Conservation (phyloP, 805 yeast genomes). For the Sugiyamaella boreocaroliniensis region DNA sequence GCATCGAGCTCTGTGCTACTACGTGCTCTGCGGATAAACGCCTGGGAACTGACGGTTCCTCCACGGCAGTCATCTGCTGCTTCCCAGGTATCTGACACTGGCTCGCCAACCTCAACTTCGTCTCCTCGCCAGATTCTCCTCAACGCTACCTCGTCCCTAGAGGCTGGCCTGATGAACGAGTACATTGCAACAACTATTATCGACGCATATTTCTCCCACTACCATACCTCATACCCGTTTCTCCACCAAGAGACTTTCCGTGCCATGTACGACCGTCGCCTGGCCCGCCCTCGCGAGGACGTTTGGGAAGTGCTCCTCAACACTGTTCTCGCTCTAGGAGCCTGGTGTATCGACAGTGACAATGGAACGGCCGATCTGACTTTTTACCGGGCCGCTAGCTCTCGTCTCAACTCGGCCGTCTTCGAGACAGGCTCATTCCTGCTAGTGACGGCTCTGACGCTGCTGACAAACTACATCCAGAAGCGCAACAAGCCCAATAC, state of each 20-base stretch:
- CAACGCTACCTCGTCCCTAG: background rate
- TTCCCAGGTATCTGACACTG: background rate
- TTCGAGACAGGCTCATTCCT: slow-evolving; percentile 56
- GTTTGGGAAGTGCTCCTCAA: slow-evolving; percentile 51
- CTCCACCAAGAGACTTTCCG: slow-evolving; percentile 49
- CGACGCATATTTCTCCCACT: slow-evolving; percentile 49
- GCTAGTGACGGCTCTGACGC: slow-evolving; percentile 45
- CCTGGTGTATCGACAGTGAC: slow-evolving; percentile 59
- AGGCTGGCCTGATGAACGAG: slow-evolving; percentile 5
- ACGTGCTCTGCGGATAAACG: slow-evolving; percentile 38
- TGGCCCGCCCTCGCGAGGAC: slow-evolving; percentile 38
- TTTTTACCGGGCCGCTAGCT: slow-evolving; percentile 50
- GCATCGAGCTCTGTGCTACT: slow-evolving; percentile 55
- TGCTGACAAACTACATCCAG: slow-evolving; percentile 55
- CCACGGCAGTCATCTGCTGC: background rate
- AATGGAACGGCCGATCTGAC: slow-evolving; percentile 44
- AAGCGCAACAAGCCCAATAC: slow-evolving; percentile 61
- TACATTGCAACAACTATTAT: slow-evolving; percentile 33
- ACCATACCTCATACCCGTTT: slow-evolving; percentile 58
- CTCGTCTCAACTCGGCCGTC: slow-evolving; percentile 38
- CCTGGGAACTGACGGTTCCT: slow-evolving; percentile 21
- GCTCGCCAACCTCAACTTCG: background rate
- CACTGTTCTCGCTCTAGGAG: slow-evolving; percentile 58
- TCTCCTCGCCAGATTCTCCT: background rate
- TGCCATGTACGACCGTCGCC: slow-evolving; percentile 38